These are phyloP conservation scores for Tuber brumale DNA, from an alignment of 495 filamentous ascomycete genomes.

Conservation along the genomic window DNA sequence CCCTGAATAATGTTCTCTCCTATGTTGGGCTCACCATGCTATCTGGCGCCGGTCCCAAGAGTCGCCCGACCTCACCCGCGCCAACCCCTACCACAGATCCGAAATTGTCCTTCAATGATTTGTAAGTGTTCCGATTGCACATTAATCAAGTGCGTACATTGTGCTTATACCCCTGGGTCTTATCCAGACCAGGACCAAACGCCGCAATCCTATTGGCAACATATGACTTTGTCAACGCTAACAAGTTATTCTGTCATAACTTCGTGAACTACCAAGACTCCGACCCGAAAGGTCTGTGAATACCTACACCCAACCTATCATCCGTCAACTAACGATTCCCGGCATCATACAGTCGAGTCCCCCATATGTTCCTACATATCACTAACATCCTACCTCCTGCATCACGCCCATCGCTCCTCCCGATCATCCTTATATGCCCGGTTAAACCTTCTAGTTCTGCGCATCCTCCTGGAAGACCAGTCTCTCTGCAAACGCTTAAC, in stretches of 20 bases:
- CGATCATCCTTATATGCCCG: constrained; percentile 74
- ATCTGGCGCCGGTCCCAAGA: constrained; percentile 58
- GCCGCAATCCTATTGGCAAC: constrained; percentile 72
- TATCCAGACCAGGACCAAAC: constrained; percentile 63
- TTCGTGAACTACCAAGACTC: constrained; percentile 56
- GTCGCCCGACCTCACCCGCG: constrained; percentile 50
- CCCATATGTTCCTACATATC: constrained; percentile 81
- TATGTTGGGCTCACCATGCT: constrained; percentile 69
- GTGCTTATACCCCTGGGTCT: neutral
- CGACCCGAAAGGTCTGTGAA: constrained; percentile 54
- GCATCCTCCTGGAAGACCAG: constrained; percentile 81
- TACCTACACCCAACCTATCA: neutral
- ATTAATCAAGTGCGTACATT: neutral
- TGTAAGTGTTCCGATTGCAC: constrained; percentile 48
- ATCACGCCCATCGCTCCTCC: constrained; percentile 80
- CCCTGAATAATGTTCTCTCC: constrained; percentile 62
- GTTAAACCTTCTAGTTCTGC: constrained; percentile 73
- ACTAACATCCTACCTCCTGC: constrained; percentile 81
- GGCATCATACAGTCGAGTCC: constrained; percentile 47
- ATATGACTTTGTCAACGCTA: constrained; percentile 90
- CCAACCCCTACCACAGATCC: constrained; percentile 62
- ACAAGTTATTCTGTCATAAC: constrained; percentile 90
- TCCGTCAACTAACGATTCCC: neutral
- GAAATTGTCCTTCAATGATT: constrained; percentile 64
- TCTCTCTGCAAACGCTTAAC: constrained; percentile 77